Conservation (phyloP, 768 basidiomycete species). For the Neoboletus subvelutipes region DNA sequence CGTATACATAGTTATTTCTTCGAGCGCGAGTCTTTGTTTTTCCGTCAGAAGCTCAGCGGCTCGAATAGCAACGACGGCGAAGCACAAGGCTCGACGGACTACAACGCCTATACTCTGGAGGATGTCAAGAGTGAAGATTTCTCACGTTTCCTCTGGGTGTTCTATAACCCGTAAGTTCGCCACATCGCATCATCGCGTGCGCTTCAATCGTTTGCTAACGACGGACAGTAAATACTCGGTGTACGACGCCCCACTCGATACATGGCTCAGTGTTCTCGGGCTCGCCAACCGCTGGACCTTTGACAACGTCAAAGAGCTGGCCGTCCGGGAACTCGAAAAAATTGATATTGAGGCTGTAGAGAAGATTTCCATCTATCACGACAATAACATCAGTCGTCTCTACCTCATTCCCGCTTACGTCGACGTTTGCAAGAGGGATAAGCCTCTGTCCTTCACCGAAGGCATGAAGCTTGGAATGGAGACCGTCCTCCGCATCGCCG, state of each 20-base stretch:
- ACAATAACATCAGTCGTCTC: constrained; percentile 32
- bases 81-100: constrained; percentile 39
- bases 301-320: constrained; percentile 38
- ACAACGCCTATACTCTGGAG: constrained; percentile 44
- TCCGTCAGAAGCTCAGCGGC: constrained; percentile 36
- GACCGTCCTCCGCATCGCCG: constrained; percentile 37
- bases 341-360: constrained; percentile 36
- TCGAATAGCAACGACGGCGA: constrained; percentile 33
- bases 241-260: constrained; percentile 39
- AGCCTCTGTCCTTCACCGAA: constrained; percentile 38
- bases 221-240: constrained; percentile 35
- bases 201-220: not conserved
- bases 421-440: constrained; percentile 36
- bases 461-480: constrained; percentile 43
- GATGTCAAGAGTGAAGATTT: constrained; percentile 49
- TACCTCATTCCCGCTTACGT: constrained; percentile 39
- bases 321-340: constrained; percentile 40
- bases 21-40: constrained; percentile 54
- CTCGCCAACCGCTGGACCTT: constrained; percentile 44
- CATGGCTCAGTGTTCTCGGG: constrained; percentile 42
- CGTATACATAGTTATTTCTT: constrained; percentile 64
- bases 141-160: constrained; percentile 56
- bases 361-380: constrained; percentile 40
- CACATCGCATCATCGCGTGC: not conserved
- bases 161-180: constrained; percentile 57